Base-by-base conservation (phyloP, 2,329 filamentous ascomycete genomes). In the Geosmithia morbida region DNA sequence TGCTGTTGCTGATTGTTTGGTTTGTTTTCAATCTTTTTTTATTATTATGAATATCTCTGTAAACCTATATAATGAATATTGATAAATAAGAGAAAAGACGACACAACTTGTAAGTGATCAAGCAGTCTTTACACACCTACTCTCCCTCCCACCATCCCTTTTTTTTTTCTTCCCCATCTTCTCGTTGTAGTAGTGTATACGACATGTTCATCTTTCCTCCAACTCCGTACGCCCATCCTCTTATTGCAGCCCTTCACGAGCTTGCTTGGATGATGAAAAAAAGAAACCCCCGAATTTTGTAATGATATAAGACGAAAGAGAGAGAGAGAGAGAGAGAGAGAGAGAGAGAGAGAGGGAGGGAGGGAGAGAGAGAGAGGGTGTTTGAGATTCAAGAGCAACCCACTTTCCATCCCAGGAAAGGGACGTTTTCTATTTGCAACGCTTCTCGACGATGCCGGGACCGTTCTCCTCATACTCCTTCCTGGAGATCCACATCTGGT, bases 381-480 rank as follows among this genome's bases (percentile, higher is more conserved):
- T n/a, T n/a, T n/a, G n/a, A n/a, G n/a, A n/a, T n/a, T n/a, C n/a
- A n/a, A n/a, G 22, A 26, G 22, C 22, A 26, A 26, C 37, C 13
- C 37, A 40, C 5, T 4, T 40, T 17, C 17, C 41, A 20, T 18
- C 14, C 26, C 19, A 16, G 11, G 17, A 14, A 5, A 4, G 37
- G 13, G 3, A 18, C 30, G 7, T 26, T 13, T 18, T 39, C 55
- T 69, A 97, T 70, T 95, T 94, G 75, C 90, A 97, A 57, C 90
- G 75, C 77, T 95, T 96, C 73, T 97, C 90, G 43, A 97, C 86
- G 56, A 97, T 89, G 53, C 79, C 79, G 6, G 81, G 71, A 2
- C 92, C 92, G 63, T 95, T 89, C 71, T 98, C 94, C 53, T 96
- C 88, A 58, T 96, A 97, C 70, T 98, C 92, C 72, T 95, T 94